Base-by-base conservation (phyloP, 2,329 filamentous ascomycete genomes). In the Sphaceloma murrayae region DNA sequence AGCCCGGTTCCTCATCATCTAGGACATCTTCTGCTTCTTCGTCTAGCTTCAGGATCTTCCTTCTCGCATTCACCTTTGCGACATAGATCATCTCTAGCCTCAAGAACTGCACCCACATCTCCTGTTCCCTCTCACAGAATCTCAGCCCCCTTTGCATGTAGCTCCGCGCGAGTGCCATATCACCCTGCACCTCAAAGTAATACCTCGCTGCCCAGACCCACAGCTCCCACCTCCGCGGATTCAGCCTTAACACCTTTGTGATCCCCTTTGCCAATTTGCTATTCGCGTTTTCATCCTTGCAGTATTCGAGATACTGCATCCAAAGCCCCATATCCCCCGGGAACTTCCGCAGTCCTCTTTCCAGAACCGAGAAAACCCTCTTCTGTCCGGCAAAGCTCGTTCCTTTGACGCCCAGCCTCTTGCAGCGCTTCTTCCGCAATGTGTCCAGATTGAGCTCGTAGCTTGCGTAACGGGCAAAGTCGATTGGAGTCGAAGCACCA, bases 81-180 rank as follows among this genome's bases (percentile, higher is more conserved):
- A 96, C 71, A 70, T 94, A 96, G 50, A 91, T 81, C 78, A 94
- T 86, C 69, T 98, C 91, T 57, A 89, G 73, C 58, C 84, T 81
- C 6, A 84, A 82, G 59, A 95, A 96, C 64, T 94, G 85, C 24
- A 94, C 60, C 87, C 89, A 98, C 42, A 98, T 62, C 13, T 70
- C 69, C 51, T 72, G 77, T 34, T 82, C 80, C 38, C 69, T 75
- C 42, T 80, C 85, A 67, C 88, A 95, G 63, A 98, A 96, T 31
- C 91, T 73, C 57, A 94, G 75, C 0, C 88, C 91, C 49, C 89
- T 74, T 70, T 93, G 75, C 87, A 98, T 73, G 72, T 91, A 84
- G 36, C 78, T 82, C 49, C 91, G 69, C 2, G 89, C 87, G 33
- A 81, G 80, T 17, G 79, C 81, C 77, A 96, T 94, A 63, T 96